Evolutionary conservation across 2,329 filamentous ascomycete species (phyloP).

Genomic region (Curvularia hawaiiensis): DNA sequence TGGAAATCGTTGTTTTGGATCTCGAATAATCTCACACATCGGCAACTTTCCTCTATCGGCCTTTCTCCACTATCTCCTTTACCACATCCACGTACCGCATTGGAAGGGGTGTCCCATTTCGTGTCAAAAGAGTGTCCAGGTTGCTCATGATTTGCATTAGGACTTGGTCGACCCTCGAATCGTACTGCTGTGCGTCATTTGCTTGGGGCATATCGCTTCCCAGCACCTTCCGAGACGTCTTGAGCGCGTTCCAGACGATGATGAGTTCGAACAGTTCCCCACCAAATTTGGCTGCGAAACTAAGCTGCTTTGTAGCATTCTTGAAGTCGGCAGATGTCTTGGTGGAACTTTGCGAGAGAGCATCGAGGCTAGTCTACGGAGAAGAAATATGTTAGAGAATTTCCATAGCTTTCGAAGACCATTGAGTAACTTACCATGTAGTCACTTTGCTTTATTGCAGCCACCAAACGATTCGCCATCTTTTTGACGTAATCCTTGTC

Average conservation of each 20-base stretch:
- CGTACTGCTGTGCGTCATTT: constrained; percentile 25
- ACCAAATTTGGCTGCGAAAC: constrained; percentile 11
- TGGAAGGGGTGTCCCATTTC: constrained; percentile 2
- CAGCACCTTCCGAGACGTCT: constrained; percentile 49
- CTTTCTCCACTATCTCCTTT: constrained; percentile 4
- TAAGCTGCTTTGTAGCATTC: background rate
- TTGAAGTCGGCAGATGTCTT: constrained; percentile 19
- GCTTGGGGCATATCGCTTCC: constrained; percentile 42
- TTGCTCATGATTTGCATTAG: constrained; percentile 12
- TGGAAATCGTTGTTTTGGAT: background rate
- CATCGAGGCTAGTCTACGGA: constrained; percentile 15
- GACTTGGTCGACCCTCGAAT: constrained; percentile 16
- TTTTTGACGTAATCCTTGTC: constrained; percentile 49
- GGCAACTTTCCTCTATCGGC: background rate
- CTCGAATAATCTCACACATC: background rate
- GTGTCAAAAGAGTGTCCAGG: constrained; percentile 2
- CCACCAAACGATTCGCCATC: constrained; percentile 49
- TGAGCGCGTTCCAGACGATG: constrained; percentile 53
- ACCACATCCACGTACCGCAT: constrained; percentile 1
- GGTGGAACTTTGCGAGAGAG: constrained; percentile 1
- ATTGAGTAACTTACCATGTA: constrained; percentile 23
- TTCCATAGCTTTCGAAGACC: background rate
- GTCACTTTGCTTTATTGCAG: constrained; percentile 34
- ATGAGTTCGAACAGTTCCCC: constrained; percentile 40
- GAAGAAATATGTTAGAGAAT: background rate